Conservation (phyloP, 257 asterid species). For the Ligustrum vulgare region DNA sequence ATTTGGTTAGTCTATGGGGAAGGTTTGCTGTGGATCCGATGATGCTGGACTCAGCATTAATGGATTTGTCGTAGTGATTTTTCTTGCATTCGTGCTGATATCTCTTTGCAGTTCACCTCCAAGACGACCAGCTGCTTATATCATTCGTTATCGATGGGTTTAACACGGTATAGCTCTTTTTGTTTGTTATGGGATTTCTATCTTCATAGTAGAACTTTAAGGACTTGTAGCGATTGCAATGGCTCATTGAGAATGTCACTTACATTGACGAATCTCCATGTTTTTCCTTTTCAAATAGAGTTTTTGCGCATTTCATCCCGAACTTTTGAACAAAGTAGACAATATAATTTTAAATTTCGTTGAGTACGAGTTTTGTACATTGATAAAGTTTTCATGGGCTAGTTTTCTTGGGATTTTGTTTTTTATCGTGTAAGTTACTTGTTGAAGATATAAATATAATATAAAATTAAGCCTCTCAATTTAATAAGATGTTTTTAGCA, state of each 20-base stretch:
- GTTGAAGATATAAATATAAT: not conserved
- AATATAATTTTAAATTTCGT: too few relatives aligned
- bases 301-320: too few relatives aligned
- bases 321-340: too few relatives aligned
- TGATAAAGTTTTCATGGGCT: too few relatives aligned
- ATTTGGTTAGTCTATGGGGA: conserved; percentile 30
- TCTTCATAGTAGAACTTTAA: not conserved
- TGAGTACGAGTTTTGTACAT: too few relatives aligned
- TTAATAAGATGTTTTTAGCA: too few relatives aligned
- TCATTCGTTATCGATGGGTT: conserved; percentile 16
- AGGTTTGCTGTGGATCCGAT: conserved; percentile 32
- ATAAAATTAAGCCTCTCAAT: not conserved
- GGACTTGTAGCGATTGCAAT: not conserved
- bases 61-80: conserved; percentile 22
- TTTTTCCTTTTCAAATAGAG: too few relatives aligned
- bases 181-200: not conserved
- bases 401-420: too few relatives aligned
- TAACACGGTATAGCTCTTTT: conserved; percentile 13
- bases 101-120: conserved; percentile 29
- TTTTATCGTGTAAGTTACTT: too few relatives aligned
- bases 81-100: conserved; percentile 32
- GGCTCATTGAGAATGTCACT: not conserved
- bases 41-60: conserved; percentile 24
- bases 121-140: conserved; percentile 15
- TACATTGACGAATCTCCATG: not conserved